These are phyloP conservation scores for Neltuma alba DNA, from an alignment of 306 rosid genomes.

Conservation along the genomic window DNA sequence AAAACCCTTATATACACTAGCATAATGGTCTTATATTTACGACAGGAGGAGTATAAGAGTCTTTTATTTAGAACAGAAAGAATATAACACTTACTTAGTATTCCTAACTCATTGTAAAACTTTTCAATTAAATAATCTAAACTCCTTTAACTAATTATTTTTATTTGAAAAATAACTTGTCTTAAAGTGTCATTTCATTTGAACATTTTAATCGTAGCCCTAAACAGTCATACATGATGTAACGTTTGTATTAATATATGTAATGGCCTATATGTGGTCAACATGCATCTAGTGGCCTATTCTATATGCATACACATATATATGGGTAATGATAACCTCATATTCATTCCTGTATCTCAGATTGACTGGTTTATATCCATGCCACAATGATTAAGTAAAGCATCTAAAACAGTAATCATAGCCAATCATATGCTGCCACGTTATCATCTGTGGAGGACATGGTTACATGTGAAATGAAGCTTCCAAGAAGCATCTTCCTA, in stretches of 20 bases:
- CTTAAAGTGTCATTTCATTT: background rate
- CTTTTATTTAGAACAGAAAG: too few relatives aligned
- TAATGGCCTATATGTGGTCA: background rate
- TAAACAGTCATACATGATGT: too few relatives aligned
- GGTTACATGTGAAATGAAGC: background rate
- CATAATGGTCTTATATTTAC: too few relatives aligned
- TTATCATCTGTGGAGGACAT: background rate
- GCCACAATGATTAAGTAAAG: background rate
- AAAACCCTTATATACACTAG: too few relatives aligned
- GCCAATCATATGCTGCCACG: constrained; percentile 5
- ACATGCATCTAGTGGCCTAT: background rate
- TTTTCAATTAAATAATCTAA: too few relatives aligned
- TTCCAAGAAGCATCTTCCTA: constrained; percentile 25
- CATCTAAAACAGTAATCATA: background rate
- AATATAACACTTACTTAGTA: too few relatives aligned
- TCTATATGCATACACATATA: background rate
- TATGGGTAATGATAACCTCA: background rate
- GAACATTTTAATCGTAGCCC: background rate
- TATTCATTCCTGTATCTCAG: background rate
- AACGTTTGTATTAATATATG: background rate
- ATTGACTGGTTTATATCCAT: background rate
- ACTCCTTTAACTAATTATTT: too few relatives aligned
- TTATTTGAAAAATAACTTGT: too few relatives aligned
- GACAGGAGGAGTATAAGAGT: too few relatives aligned
- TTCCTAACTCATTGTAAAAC: too few relatives aligned